Evolutionary conservation across 163 green algal genomes (phyloP).

Genomic region (Coccomyxa subellipsoidea): DNA sequence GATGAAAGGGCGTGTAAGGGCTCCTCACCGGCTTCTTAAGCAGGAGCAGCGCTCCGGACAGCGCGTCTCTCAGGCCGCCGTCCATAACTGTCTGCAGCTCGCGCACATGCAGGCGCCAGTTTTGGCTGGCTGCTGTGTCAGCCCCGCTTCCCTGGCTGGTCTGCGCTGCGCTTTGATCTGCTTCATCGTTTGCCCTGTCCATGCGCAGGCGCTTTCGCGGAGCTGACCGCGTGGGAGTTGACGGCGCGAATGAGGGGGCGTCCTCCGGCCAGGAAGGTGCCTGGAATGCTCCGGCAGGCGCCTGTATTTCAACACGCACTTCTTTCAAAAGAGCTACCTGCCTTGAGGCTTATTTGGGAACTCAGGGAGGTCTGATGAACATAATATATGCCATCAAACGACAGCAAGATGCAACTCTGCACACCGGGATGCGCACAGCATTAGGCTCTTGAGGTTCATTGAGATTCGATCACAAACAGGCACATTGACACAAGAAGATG

Average conservation of each 20-base stretch:
- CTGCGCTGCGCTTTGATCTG: not conserved
- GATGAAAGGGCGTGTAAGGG: not conserved
- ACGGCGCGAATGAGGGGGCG: not conserved
- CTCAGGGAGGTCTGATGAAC: no score
- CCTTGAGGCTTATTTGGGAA: no score
- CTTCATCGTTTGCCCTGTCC: not conserved
- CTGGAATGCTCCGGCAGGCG: slow-evolving; percentile 14
- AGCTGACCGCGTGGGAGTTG: not conserved
- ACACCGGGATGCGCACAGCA: no score
- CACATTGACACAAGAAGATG: no score
- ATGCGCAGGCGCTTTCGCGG: not conserved
- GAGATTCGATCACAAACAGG: no score
- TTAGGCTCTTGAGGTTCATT: no score
- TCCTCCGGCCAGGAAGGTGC: slow-evolving; percentile 15
- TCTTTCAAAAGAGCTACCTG: no score
- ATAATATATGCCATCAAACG: no score
- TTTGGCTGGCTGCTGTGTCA: not conserved
- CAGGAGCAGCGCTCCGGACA: slow-evolving; percentile 36
- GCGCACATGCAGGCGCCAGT: slow-evolving; percentile 42
- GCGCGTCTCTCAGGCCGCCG: not conserved
- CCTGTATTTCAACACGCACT: not conserved
- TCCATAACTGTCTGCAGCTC: slow-evolving; percentile 50
- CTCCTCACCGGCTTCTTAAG: slow-evolving; percentile 16
- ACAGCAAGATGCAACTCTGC: no score
- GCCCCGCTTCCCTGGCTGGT: not conserved